phyloP scores from a whole-genome alignment of 2,329 filamentous ascomycete species.

The Stemphylium vesicarium region DNA sequence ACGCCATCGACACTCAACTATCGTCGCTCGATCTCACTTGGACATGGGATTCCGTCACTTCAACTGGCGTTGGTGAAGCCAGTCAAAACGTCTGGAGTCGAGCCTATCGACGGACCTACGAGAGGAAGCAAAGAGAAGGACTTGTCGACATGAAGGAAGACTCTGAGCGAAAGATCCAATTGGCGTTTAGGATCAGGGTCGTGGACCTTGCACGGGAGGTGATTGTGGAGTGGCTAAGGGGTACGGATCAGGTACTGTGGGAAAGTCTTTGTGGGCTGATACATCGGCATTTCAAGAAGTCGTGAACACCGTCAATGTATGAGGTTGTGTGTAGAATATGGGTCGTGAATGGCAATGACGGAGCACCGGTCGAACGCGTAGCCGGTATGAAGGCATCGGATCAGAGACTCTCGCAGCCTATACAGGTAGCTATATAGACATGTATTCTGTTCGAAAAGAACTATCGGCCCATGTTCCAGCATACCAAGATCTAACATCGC shows the following conservation, averaged over 20 bases:
- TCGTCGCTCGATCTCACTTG: conserved; percentile 66
- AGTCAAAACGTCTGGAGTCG: conserved; percentile 80
- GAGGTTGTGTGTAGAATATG: too few relatives aligned
- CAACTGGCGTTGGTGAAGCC: conserved; percentile 67
- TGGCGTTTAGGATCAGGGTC: conserved; percentile 52
- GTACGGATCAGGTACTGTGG: conserved; percentile 74
- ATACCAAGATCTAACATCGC: too few relatives aligned
- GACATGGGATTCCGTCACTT: conserved; percentile 63
- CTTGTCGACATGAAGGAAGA: conserved; percentile 32
- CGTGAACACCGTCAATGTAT: background rate
- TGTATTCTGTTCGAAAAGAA: too few relatives aligned
- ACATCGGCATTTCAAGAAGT: conserved; percentile 32
- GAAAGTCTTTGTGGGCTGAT: conserved; percentile 84
- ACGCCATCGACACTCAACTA: conserved; percentile 58
- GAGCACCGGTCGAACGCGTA: too few relatives aligned
- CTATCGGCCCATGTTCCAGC: too few relatives aligned
- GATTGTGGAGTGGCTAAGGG: conserved; percentile 74
- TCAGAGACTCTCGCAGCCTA: too few relatives aligned
- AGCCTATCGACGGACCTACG: conserved; percentile 69
- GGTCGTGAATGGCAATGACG: too few relatives aligned
- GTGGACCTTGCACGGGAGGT: conserved; percentile 46
- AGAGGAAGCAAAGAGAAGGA: conserved; percentile 36
- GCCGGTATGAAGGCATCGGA: too few relatives aligned
- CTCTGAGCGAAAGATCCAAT: conserved; percentile 32
- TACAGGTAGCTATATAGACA: too few relatives aligned